Evolutionary conservation across 441 rosid genomes (phyloP), one percentile per base, ranked within the genome.

Genomic region (Populus hybrid): DNA sequence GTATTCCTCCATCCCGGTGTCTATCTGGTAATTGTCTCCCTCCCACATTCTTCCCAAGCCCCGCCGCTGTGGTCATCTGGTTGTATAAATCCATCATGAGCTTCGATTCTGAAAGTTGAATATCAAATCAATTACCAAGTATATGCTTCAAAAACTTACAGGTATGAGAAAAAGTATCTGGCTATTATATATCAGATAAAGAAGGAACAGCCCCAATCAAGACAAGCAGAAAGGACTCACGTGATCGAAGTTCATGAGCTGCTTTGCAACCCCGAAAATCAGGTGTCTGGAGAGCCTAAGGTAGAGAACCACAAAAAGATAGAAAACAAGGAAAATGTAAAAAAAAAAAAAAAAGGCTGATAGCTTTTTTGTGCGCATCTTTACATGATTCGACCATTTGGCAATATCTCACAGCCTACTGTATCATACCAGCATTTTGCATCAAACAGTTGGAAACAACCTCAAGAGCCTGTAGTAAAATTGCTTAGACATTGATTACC

Each of bases 231-330:
- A 59, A 59, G 24, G 71, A 72, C 88, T 78, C 32, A 87, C 88
- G 87, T 71, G 66, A 75, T 73, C 42, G 75, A 26, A 87, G 71
- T 78, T 85, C 88, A 50, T 76, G 73, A 70, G 88, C 85, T 63
- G 83, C 90, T 34, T 69, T 76, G 79, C 87, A 76, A 77, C 80
- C 76, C 53, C 73, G 80, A 61, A 85, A 87, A 38, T 84, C 84
- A 5, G 85, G 84, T 32, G 84, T 78, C 42, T 57, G 70, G 24
- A 87, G 87, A 57, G 82, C 76, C 87, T 84, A 6, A 59, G 75
- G 75, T 9, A 26, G 30, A 35, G 40, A 78, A 57, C 14, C 46
- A 32, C 14, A 26, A 36, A 38, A 9, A 24, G 28, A 69, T 32
- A 26, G 26, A 18, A 7, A 5, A 2, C 18, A 28, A 18, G 23